Conservation (phyloP, 2,329 filamentous ascomycete genomes). For the Epichloe bromicola region DNA sequence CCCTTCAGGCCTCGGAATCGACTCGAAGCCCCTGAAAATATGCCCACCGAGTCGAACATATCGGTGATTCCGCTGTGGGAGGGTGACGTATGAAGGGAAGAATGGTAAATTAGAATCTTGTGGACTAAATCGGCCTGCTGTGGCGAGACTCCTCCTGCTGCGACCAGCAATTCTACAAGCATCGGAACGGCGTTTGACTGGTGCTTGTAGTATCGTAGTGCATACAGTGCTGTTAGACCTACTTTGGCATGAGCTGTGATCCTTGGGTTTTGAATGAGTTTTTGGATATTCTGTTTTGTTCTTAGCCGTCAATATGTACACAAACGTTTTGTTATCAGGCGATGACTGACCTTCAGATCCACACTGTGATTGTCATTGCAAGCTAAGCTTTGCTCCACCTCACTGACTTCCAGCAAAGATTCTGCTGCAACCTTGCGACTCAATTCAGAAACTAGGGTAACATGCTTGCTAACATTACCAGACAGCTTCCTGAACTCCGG, state of each 20-base stretch:
- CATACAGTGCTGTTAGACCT: constrained; percentile 84
- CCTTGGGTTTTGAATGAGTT: constrained; percentile 65
- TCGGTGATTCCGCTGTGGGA: constrained; percentile 73
- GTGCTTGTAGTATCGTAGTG: constrained; percentile 79
- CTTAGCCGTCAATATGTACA: constrained; percentile 12
- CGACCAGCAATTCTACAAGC: constrained; percentile 72
- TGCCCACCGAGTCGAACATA: constrained; percentile 80
- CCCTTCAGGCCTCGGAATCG: constrained; percentile 92
- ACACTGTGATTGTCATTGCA: constrained; percentile 90
- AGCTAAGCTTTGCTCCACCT: constrained; percentile 89
- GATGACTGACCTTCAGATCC: constrained; percentile 63
- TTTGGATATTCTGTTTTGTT: constrained; percentile 57
- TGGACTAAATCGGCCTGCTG: constrained; percentile 67
- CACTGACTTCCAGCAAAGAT: constrained; percentile 85
- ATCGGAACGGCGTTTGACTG: constrained; percentile 73
- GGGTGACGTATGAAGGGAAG: constrained; percentile 68
- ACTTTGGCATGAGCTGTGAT: constrained; percentile 77
- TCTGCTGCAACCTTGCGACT: constrained; percentile 79
- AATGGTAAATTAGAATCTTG: constrained; percentile 73
- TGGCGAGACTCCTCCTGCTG: constrained; percentile 67
- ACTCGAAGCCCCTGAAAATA: constrained; percentile 78
- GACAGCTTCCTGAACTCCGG: constrained; percentile 95
- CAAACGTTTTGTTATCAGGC: neutral
- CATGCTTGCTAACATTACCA: constrained; percentile 96
- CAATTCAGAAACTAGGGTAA: constrained; percentile 86